Evolutionary conservation across 805 yeast species (phyloP).

Genomic region (Candida orba): DNA sequence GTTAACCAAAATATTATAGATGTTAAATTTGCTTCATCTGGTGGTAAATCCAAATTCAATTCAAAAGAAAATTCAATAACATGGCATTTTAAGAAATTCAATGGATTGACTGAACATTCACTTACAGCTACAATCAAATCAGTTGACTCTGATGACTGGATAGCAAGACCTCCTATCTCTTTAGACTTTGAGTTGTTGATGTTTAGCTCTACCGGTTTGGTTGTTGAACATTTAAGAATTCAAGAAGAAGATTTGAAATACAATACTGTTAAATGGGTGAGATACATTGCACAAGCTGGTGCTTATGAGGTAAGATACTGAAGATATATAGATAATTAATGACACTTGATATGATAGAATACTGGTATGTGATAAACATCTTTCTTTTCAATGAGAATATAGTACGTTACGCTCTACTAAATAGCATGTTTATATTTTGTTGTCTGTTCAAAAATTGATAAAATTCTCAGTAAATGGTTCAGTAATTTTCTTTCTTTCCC

Average conservation of each 20-base stretch:
- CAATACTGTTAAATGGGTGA: constrained; percentile 80
- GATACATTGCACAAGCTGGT: constrained; percentile 70
- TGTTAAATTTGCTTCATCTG: constrained; percentile 36
- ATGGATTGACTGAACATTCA: constrained; percentile 58
- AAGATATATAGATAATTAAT: neutral
- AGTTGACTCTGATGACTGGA: constrained; percentile 14
- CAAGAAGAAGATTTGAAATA: constrained; percentile 47
- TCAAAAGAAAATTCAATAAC: constrained; percentile 56
- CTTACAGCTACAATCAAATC: constrained; percentile 49
- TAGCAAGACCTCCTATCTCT: constrained; percentile 43
- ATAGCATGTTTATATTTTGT: too few relatives aligned
- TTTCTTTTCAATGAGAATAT: neutral
- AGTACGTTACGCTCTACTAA: too few relatives aligned
- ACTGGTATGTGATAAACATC: neutral
- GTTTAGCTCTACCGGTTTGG: constrained; percentile 72
- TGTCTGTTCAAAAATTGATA: too few relatives aligned
- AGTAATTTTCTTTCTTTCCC: too few relatives aligned
- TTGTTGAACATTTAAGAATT: constrained; percentile 66
- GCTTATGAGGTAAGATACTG: constrained; percentile 72
- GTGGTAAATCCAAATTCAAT: constrained; percentile 63
- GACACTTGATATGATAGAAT: neutral
- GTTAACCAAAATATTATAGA: constrained; percentile 54
- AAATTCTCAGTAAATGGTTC: too few relatives aligned
- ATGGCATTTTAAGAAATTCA: constrained; percentile 67
- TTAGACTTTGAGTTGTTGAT: constrained; percentile 61